phyloP scores from a whole-genome alignment of 345 rosid species.

The Erysimum cheiranthoides region DNA sequence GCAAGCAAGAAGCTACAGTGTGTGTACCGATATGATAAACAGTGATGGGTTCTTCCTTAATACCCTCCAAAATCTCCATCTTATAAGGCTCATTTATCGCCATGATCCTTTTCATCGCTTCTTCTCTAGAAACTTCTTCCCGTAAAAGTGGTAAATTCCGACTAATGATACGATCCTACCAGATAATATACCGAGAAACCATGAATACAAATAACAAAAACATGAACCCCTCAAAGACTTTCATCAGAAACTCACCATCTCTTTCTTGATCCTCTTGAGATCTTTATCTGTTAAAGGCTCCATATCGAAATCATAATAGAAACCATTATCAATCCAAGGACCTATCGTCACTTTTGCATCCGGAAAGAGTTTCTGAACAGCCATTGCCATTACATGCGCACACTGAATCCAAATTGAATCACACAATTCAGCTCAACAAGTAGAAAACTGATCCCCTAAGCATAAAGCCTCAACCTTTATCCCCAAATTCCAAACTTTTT shows the following conservation, averaged over 20 bases:
- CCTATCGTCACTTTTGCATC: slow-evolving; percentile 96
- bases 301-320: slow-evolving; percentile 94
- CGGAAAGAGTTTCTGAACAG: slow-evolving; percentile 90
- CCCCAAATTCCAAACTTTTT: neutral
- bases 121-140: slow-evolving; percentile 90
- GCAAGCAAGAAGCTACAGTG: slow-evolving; percentile 28
- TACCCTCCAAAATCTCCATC: slow-evolving; percentile 87
- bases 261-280: slow-evolving; percentile 91
- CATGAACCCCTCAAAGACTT: neutral
- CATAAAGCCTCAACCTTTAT: neutral
- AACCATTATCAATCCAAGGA: slow-evolving; percentile 96
- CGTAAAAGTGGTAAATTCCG: slow-evolving; percentile 84
- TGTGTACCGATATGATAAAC: slow-evolving; percentile 83
- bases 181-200: slow-evolving; percentile 57
- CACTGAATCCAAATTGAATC: slow-evolving; percentile 57
- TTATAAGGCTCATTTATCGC: slow-evolving; percentile 92
- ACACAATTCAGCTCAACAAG: slow-evolving; percentile 26
- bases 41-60: slow-evolving; percentile 83
- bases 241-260: slow-evolving; percentile 74
- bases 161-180: slow-evolving; percentile 91
- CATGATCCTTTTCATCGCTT: slow-evolving; percentile 74
- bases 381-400: slow-evolving; percentile 99
- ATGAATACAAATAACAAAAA: slow-evolving; percentile 29
- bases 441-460: neutral
- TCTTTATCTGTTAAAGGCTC: slow-evolving; percentile 88